Conservation (phyloP, 352 stramenopile species). For the Globisporangium radiosum region DNA sequence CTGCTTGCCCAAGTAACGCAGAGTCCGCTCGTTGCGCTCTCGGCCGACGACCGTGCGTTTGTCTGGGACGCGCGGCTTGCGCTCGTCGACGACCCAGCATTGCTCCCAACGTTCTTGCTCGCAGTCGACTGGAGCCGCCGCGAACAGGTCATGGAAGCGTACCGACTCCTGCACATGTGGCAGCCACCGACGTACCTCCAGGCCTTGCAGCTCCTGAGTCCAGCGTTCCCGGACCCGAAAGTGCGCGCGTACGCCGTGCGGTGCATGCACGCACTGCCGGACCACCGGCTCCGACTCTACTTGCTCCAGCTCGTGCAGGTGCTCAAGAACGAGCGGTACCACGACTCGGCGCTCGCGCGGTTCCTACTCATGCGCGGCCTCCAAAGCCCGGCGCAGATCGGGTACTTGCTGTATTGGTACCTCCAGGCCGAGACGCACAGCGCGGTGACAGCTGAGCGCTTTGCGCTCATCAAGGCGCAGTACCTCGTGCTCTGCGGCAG, state of each 20-base stretch:
- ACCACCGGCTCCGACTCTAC: slow-evolving; percentile 85
- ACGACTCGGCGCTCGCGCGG: slow-evolving; percentile 71
- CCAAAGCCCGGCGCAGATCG: slow-evolving; percentile 70
- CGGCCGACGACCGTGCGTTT: slow-evolving; percentile 49
- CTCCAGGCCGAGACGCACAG: slow-evolving; percentile 65
- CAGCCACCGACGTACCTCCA: slow-evolving; percentile 71
- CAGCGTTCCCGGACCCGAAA: slow-evolving; percentile 85
- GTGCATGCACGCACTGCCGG: slow-evolving; percentile 79
- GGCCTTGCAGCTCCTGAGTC: slow-evolving; percentile 84
- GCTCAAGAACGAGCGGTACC: slow-evolving; percentile 80
- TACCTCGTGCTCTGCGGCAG: slow-evolving; percentile 87
- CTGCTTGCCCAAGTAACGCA: slow-evolving; percentile 45
- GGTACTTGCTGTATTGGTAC: slow-evolving; percentile 82
- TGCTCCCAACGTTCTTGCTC: slow-evolving; percentile 82
- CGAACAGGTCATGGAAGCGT: slow-evolving; percentile 73
- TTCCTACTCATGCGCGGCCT: slow-evolving; percentile 74
- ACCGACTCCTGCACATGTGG: slow-evolving; percentile 75
- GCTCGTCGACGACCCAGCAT: slow-evolving; percentile 56
- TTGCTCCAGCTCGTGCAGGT: slow-evolving; percentile 83
- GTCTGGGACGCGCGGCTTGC: slow-evolving; percentile 62
- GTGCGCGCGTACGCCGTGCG: slow-evolving; percentile 90
- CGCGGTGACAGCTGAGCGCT: slow-evolving; percentile 53
- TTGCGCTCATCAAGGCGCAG: slow-evolving; percentile 59
- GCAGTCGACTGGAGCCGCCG: slow-evolving; percentile 81
- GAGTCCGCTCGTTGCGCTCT: slow-evolving; percentile 62